Base-by-base conservation (phyloP, 1,284 basidiomycete genomes). In the Puccinia coronata region DNA sequence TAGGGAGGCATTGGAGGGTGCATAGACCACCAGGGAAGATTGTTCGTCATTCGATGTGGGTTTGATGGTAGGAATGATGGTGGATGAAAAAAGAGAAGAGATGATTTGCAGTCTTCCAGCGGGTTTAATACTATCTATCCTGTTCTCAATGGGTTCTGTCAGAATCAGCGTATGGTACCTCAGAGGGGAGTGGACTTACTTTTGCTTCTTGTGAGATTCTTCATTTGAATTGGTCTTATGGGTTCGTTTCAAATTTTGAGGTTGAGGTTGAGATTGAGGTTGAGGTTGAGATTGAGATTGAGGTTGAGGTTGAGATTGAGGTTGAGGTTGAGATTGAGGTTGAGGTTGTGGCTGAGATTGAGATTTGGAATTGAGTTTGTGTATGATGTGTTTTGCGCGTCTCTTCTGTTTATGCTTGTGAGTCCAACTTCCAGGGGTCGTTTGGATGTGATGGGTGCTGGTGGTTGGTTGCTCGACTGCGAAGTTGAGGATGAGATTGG, bases 21-120 rank as follows among this genome's bases (percentile, higher is more conserved):
- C 51, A 55, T 69, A 78, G 63, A 78, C 49, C 34, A 65, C 63
- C 36, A 78, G 34, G 63, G 61, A 53, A 28, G 43, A 34, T 39
- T 78, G 59, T 49, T 78, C 25, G n/a, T 65, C 41, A 39, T 67
- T 55, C 12, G 47, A 39, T 4, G 31, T 25, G n/a, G 71, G 71
- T 39, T 47, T 67, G 61, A 78, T 78, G 28, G 61, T 78, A 31
- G 76, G 76, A 8, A 78, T 78, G 47, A 78, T 78, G 31, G 63
- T 78, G 8, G 76, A 78, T 78, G 76, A 78, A 41, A 78, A 78
- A 6, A 78, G 63, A 16, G 76, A 78, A 5, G 76, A 78, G 31
- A 78, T 78, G 65, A 67, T 55, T 53, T 78, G 76, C 1, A 78
- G 34, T 36, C 63, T 78, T 23, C 49, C 49, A 14, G 28, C 2